phyloP scores from a whole-genome alignment of 108 stramenopile genomes.

The Craspedostauros australis region DNA sequence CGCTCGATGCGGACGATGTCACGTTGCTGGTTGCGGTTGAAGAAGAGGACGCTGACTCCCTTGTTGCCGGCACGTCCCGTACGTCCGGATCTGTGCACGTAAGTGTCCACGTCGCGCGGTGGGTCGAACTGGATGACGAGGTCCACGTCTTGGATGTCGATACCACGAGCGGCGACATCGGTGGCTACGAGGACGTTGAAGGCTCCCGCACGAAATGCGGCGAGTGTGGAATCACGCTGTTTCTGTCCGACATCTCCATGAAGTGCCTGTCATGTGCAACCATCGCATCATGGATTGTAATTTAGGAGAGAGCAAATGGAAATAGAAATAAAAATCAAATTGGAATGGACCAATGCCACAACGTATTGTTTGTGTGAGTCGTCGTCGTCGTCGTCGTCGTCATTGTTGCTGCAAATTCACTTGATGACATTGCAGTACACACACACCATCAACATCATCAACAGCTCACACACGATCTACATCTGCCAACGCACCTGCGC shows the following conservation, averaged over 20 bases:
- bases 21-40: conserved; percentile 48
- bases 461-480: too few relatives aligned
- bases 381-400: too few relatives aligned
- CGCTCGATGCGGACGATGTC: conserved; percentile 92
- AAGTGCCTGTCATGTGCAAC: conserved; percentile 52
- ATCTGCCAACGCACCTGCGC: conserved; percentile 43
- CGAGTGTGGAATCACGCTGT: conserved; percentile 95
- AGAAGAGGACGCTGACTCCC: conserved; percentile 94
- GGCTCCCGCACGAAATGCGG: conserved; percentile 89
- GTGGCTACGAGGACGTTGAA: conserved; percentile 98
- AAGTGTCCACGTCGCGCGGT: conserved; percentile 89
- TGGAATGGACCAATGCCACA: too few relatives aligned
- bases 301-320: too few relatives aligned
- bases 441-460: not conserved
- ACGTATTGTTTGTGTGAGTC: too few relatives aligned
- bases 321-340: too few relatives aligned
- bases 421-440: too few relatives aligned
- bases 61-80: conserved; percentile 97
- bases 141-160: conserved; percentile 97
- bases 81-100: conserved; percentile 97
- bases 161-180: conserved; percentile 98
- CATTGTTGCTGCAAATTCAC: too few relatives aligned
- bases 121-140: conserved; percentile 94
- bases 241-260: conserved; percentile 99
- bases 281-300: too few relatives aligned